Evolutionary conservation across 768 basidiomycete genomes (phyloP).

Genomic region (Piloderma croceum): DNA sequence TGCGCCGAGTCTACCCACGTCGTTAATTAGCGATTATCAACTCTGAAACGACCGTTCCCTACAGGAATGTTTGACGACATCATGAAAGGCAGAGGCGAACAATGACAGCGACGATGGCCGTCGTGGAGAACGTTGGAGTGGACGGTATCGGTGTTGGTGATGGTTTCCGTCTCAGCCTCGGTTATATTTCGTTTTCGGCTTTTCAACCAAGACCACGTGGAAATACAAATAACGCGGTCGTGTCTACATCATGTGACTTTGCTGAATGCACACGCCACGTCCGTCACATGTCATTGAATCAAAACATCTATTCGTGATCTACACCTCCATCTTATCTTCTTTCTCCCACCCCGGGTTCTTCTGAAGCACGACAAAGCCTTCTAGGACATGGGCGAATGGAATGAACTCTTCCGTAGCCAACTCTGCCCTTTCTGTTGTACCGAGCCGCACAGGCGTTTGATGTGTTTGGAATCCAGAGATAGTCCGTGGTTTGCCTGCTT

Average conservation of each 20-base stretch:
- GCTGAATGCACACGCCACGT: no score
- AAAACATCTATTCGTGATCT: no score
- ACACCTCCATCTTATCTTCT: conserved; percentile 81
- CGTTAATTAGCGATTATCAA: not conserved
- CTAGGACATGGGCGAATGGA: conserved; percentile 82
- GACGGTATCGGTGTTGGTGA: no score
- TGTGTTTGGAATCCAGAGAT: conserved; percentile 99
- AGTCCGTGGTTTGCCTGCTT: conserved; percentile 94
- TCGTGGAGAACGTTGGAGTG: no score
- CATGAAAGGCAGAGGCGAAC: no score
- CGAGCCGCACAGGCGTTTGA: conserved; percentile 91
- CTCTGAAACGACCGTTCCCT: conserved; percentile 12
- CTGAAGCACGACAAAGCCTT: conserved; percentile 86
- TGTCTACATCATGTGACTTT: no score
- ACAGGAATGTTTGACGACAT: conserved; percentile 46
- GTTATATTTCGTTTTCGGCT: no score
- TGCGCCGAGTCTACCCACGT: conserved; percentile 54
- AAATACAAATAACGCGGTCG: no score
- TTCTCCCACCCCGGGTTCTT: conserved; percentile 90
- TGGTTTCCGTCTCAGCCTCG: no score
- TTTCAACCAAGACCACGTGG: no score
- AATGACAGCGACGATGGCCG: no score
- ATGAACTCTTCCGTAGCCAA: conserved; percentile 96
- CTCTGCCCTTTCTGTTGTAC: conserved; percentile 91
- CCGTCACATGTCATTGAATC: no score